Base-by-base conservation (phyloP, 306 rosid genomes). In the Purshia tridentata region DNA sequence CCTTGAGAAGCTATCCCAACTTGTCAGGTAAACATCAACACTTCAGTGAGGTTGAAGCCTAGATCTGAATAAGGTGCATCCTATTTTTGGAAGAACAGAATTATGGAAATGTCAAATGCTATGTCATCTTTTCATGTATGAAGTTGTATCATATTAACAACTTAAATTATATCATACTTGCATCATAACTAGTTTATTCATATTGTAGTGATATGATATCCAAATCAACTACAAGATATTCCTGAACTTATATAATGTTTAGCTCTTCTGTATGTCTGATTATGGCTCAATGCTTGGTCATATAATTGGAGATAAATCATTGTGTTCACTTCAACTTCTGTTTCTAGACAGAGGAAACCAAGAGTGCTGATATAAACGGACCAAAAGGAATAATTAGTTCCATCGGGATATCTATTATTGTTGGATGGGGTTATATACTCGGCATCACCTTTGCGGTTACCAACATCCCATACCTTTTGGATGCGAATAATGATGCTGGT, bases 351-450 rank as follows among this genome's bases (percentile, higher is more conserved):
- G 97, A 94, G 86, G 99, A 94, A 84, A 94, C 99, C 74, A 94
- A 78, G 86, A 80, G 71, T 50, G 99, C 99, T 50, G 99, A 94
- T 70, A 82, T 10, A 70, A 94, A 94, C 65, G 99, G 99, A 48
- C 99, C 99, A 61, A 94, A 77, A 76, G 99, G 99, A 87, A 94
- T 94, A 73, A 89, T 94, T 76, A 94, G 96, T 52, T 82, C 99
- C 40, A 93, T 94, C 47, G 99, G 92, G 72, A 83, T 94, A 85
- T 94, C 97, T 40, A 51, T 94, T 77, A 70, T 89, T 72, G 99
- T 88, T 72, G 99, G 99, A 78, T 91, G 91, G 84, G 92, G 85
- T 54, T 94, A 91, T 82, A 91, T 94, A 75, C 84, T 91, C 18
- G 97, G 99, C 63, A 88, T 94, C 82, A 89, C 96, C 76, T 91